phyloP scores from a whole-genome alignment of 371 early-diverging fungal genomes.

The Mortierella sp. region DNA sequence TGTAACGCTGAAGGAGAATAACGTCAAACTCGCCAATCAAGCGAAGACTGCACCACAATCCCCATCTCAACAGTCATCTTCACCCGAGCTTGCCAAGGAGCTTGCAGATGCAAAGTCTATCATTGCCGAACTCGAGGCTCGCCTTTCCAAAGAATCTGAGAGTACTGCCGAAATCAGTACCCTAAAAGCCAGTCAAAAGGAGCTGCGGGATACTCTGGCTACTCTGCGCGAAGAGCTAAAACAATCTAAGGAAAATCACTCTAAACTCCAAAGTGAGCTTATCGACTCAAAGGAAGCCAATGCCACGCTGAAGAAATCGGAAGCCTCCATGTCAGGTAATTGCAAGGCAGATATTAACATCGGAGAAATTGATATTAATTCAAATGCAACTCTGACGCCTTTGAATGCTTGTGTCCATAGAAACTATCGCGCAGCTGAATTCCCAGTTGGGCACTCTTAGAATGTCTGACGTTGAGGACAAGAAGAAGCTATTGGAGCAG shows the following conservation, averaged over 20 bases:
- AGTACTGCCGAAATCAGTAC: background rate
- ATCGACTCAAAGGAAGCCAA: constrained; percentile 14
- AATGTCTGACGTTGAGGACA: constrained; percentile 22
- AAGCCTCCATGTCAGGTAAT: constrained; percentile 25
- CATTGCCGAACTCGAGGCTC: constrained; percentile 29
- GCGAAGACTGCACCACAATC: constrained; percentile 5
- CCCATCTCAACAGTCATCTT: constrained; percentile 4
- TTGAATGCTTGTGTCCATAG: constrained; percentile 7
- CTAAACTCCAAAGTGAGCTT: constrained; percentile 19
- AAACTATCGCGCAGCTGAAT: constrained; percentile 17
- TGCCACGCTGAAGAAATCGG: constrained; percentile 13
- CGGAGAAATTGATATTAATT: no score
- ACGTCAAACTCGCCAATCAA: constrained; percentile 22
- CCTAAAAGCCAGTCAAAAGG: constrained; percentile 22
- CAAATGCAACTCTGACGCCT: background rate
- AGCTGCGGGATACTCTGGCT: constrained; percentile 18
- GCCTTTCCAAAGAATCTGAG: constrained; percentile 18
- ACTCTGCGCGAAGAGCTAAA: constrained; percentile 14
- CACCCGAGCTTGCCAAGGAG: constrained; percentile 26
- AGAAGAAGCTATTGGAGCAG: constrained; percentile 32
- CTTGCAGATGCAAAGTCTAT: constrained; percentile 29
- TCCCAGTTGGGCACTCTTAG: constrained; percentile 19
- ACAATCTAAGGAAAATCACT: constrained; percentile 15
- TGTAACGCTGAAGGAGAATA: constrained; percentile 14
- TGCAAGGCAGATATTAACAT: background rate